Percentiles rank a stretch among this genome's conserved stretches.
phyloP scores from a whole-genome alignment of 2,329 filamentous ascomycete species.

The Emydomyces testavorans region DNA sequence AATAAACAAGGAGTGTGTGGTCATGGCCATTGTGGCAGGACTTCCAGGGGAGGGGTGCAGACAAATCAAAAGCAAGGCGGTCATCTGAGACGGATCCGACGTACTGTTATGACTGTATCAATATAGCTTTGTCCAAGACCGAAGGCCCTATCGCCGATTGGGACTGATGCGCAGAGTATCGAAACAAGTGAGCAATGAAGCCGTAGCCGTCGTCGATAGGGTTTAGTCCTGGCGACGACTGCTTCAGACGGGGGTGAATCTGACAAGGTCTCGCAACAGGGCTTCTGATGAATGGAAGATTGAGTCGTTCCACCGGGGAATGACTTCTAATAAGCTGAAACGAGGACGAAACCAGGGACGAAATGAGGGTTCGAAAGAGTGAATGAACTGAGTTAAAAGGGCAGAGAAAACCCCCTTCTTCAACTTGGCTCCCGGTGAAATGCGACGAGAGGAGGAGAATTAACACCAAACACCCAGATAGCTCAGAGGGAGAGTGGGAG shows the following conservation, averaged over 20 bases:
- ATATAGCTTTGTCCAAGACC: background rate
- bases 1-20: slow-evolving; percentile 15
- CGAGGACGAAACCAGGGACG: slow-evolving; percentile 2
- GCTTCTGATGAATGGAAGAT: background rate
- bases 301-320: slow-evolving; percentile 32
- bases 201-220: background rate
- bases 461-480: background rate
- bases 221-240: background rate
- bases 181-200: background rate
- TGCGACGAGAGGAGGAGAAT: background rate
- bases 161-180: background rate
- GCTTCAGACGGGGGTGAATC: background rate
- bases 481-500: background rate
- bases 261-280: too few species aligned
- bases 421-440: background rate
- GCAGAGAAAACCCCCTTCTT: background rate
- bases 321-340: slow-evolving; percentile 18
- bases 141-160: background rate
- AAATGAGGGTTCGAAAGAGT: slow-evolving; percentile 7
- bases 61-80: background rate
- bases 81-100: slow-evolving; percentile 5
- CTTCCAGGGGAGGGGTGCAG: background rate
- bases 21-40: background rate
- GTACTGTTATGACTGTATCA: background rate
- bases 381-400: slow-evolving; percentile 1